Conservation (phyloP, 1,284 basidiomycete genomes). For the Malassezia slooffiae region DNA sequence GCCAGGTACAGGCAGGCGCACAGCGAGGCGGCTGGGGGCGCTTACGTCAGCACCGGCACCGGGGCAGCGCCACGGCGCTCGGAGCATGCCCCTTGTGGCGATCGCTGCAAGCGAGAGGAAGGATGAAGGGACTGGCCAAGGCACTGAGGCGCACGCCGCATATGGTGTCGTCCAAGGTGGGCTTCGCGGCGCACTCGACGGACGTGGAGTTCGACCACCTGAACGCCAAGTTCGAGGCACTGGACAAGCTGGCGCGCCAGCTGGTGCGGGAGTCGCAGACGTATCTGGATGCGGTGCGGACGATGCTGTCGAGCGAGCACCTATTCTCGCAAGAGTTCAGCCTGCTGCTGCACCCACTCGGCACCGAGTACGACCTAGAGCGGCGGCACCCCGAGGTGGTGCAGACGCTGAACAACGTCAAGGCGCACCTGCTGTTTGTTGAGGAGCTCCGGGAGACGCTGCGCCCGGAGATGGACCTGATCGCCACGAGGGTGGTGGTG, state of each 20-base stretch:
- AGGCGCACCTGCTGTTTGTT: slow-evolving; percentile 61
- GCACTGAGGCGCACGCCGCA: slow-evolving; percentile 42
- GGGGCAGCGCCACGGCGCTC: no score
- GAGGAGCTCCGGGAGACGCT: slow-evolving; percentile 70
- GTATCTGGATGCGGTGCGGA: slow-evolving; percentile 58
- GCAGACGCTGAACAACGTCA: slow-evolving; percentile 68
- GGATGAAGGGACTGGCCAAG: slow-evolving; percentile 35
- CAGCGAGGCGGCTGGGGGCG: neutral
- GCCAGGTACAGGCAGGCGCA: neutral
- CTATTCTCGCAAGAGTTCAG: slow-evolving; percentile 67
- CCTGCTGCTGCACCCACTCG: slow-evolving; percentile 51
- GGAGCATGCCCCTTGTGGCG: no score
- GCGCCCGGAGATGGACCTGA: slow-evolving; percentile 84
- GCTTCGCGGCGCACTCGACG: slow-evolving; percentile 36
- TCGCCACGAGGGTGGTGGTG: slow-evolving; percentile 71
- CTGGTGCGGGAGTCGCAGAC: slow-evolving; percentile 79
- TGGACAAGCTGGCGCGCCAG: slow-evolving; percentile 76
- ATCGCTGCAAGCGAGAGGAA: no score
- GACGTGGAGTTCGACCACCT: slow-evolving; percentile 43
- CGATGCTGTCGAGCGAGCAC: slow-evolving; percentile 64
- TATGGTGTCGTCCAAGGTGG: slow-evolving; percentile 40
- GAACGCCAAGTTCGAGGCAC: slow-evolving; percentile 55
- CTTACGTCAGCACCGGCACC: no score
- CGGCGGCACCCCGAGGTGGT: slow-evolving; percentile 66
- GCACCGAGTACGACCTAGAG: slow-evolving; percentile 65